These are phyloP conservation scores for Cadophora gregata DNA, from an alignment of 2,329 filamentous ascomycete genomes.

Conservation along the genomic window DNA sequence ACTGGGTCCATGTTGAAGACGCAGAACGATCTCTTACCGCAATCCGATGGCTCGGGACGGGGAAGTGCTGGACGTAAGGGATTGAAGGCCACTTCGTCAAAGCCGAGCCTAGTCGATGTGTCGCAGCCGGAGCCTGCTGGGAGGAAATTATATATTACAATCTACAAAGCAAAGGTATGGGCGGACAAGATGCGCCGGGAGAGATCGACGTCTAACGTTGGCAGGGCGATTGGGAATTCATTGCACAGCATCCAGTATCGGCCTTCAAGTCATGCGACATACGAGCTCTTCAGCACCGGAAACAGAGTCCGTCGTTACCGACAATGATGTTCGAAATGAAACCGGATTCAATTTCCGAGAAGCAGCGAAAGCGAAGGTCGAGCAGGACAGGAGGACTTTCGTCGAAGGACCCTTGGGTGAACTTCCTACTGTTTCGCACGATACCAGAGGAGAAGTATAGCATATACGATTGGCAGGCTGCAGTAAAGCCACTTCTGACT, in stretches of 20 bases:
- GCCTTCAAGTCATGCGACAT: constrained; percentile 47
- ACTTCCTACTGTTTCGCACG: constrained; percentile 62
- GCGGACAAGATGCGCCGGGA: neutral
- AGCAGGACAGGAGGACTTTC: constrained; percentile 64
- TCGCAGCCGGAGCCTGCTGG: constrained; percentile 27
- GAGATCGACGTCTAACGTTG: constrained; percentile 11
- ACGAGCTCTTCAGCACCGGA: constrained; percentile 64
- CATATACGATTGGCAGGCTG: constrained; percentile 63
- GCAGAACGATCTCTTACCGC: constrained; percentile 53
- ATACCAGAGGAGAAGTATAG: constrained; percentile 57
- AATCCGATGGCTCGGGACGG: constrained; percentile 23
- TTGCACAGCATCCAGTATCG: constrained; percentile 43
- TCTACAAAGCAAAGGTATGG: constrained; percentile 46
- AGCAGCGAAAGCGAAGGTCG: constrained; percentile 67
- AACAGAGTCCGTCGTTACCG: constrained; percentile 63
- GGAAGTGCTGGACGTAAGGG: constrained; percentile 32
- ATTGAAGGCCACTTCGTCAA: constrained; percentile 36
- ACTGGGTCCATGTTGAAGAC: constrained; percentile 49
- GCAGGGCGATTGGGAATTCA: constrained; percentile 45
- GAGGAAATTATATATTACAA: constrained; percentile 41
- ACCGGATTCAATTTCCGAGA: constrained; percentile 58
- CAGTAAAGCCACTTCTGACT: constrained; percentile 47
- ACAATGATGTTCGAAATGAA: constrained; percentile 63
- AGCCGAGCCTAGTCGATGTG: constrained; percentile 41
- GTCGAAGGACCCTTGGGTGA: constrained; percentile 41